Evolutionary conservation across 257 asterid genomes (phyloP), one percentile per base, ranked within the genome.

Genomic region (Pogostemon cablin): DNA sequence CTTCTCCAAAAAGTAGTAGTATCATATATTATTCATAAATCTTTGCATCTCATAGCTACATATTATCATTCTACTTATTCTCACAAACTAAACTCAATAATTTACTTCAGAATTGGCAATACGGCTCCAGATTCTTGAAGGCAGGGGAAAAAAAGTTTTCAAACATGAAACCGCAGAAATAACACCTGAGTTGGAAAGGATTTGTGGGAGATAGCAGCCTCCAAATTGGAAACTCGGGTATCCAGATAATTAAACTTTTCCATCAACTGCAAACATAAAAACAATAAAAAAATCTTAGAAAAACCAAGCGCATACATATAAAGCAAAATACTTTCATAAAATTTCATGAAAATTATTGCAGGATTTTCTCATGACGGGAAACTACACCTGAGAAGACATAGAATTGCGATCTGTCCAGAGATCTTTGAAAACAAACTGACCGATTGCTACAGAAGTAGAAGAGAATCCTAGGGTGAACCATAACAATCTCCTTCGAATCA

Each of bases 401-500:
- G 83, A 77, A 62, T 47, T 52, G 43, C 92, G 95, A 71, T 87
- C 87, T 58, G 71, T 50, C 82, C 72, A 79, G 47, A 87, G 85
- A 75, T 90, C 95, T 78, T 66, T 90, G 79, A 71, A 62, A 47
- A 88, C 68, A 62, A 88, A 80, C 43, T 84, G 95, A 17, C 85
- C 79, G 59, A 87, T 81, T 57, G 83, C 69, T 44, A 89, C 88
- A 6, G 91, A 86, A 20, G 85, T 71, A 40, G 93, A 83, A 6
- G 81, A 80, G 61, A 88, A 79, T 1, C 96, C 96, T 0, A 88
- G 4, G 4, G 82, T 75, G 67, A 81, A 90, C 95, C 96, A 90
- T 66, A 80, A 20, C 68, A 86, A 71, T 67, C 93, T 76, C 71
- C 83, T 86, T 59, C 91, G 84, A 40, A 83, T 83, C 91, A 90